A percentile compares a stretch with the other conserved stretches of the same genome.
Conservation (phyloP, 2,329 filamentous ascomycete species). For the Colletotrichum liriopes region DNA sequence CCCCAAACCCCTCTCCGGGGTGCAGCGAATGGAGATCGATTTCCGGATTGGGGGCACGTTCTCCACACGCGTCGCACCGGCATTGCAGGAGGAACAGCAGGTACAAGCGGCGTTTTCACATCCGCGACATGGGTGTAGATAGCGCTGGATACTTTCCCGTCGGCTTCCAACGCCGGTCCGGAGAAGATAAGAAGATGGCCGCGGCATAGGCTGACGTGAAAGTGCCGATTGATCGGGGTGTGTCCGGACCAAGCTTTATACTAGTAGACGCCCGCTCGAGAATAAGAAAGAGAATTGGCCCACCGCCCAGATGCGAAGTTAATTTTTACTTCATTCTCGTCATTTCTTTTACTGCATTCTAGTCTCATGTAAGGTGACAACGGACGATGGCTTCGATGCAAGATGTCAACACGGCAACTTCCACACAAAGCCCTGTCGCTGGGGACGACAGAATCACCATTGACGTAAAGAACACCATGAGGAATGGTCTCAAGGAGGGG, state of each 20-base stretch:
- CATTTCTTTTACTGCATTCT: too few relatives aligned
- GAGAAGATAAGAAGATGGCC: slow-evolving; percentile 25
- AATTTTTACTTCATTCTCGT: not conserved
- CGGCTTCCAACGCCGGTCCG: slow-evolving; percentile 27
- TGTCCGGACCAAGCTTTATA: not conserved
- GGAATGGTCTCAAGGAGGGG: not conserved
- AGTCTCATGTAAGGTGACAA: not conserved
- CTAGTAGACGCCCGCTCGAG: not conserved
- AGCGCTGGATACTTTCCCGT: slow-evolving; percentile 18
- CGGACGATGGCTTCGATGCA: not conserved
- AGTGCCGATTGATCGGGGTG: not conserved
- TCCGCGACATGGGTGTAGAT: slow-evolving; percentile 33
- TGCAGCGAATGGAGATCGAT: slow-evolving; percentile 24
- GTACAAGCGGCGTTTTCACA: not conserved
- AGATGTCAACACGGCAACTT: not conserved
- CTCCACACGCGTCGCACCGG: slow-evolving; percentile 25
- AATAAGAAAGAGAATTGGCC: slow-evolving; percentile 7
- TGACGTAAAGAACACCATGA: not conserved
- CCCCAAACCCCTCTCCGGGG: slow-evolving; percentile 28
- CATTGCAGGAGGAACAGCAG: slow-evolving; percentile 5
- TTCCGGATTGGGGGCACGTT: slow-evolving; percentile 9
- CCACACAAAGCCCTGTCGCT: too few relatives aligned
- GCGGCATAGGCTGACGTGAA: not conserved
- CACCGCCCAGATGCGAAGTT: too few relatives aligned
- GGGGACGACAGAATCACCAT: not conserved